Conservation (phyloP, 306 rosid species). For the Neltuma alba region DNA sequence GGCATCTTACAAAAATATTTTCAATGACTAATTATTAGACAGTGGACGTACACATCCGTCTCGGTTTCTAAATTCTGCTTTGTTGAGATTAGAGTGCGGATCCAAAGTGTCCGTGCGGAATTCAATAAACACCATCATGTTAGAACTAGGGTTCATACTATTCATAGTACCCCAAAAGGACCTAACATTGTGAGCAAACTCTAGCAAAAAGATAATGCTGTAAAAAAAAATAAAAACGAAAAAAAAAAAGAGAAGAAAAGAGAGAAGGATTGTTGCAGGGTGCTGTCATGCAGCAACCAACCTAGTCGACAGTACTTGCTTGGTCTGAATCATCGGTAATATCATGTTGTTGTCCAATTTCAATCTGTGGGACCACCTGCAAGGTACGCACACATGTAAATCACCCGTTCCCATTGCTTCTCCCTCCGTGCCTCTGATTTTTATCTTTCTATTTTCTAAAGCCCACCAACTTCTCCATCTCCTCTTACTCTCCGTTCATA, state of each 20-base stretch:
- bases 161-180: too few species aligned
- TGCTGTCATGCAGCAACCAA: neutral
- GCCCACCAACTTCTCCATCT: neutral
- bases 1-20: too few species aligned
- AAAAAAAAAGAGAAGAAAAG: neutral
- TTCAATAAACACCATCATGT: too few species aligned
- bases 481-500: too few species aligned
- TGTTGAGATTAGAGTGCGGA: too few species aligned
- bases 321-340: constrained; percentile 6
- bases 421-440: neutral
- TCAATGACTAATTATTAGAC: too few species aligned
- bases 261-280: neutral
- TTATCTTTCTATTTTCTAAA: neutral
- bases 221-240: neutral
- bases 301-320: neutral
- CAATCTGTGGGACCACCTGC: constrained; percentile 64
- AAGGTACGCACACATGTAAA: neutral
- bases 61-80: too few species aligned
- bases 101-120: too few species aligned
- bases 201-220: neutral
- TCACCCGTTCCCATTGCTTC: neutral
- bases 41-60: too few species aligned
- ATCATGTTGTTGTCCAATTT: neutral
- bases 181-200: too few species aligned
- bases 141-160: too few species aligned